Base-by-base conservation (phyloP, 768 basidiomycete genomes). In the Coprinellus micaceus region DNA sequence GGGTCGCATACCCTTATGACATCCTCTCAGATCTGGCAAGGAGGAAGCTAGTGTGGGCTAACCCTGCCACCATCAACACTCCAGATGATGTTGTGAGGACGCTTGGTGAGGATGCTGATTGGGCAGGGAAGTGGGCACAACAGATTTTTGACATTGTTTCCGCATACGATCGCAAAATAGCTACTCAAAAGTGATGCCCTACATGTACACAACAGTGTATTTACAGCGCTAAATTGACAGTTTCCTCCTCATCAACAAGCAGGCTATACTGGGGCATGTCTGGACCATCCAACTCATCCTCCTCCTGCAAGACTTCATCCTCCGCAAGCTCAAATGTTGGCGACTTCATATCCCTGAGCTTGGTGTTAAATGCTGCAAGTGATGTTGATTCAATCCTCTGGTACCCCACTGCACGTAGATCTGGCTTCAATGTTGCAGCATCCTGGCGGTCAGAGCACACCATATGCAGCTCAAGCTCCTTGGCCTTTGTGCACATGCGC, bases 331-430 rank as follows among this genome's bases (percentile, higher is more conserved):
- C 41, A 9, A 44, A 13, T 10, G 21, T 19, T 15, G 13, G 7
- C 41, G 21, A 44, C 11, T 10, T 19, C 9, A 15, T 44, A n/a
- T n/a, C n/a, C n/a, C n/a, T n/a, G 11, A 44, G 21, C 21, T 22
- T 44, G 11, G 41, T 19, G 41, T 44, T 44, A 19, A 44, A 44
- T 6, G 41, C 41, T 7, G 41, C 41, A 22, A 44, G 11, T 13
- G 41, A 44, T 17, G 36, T 9, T 11, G 41, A 7, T 44, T 44
- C 41, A 13, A 44, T 44, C 41, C 19, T 13, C 41, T 44, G 41
- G 10, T 19, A 19, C 11, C 70, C 69, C 0, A 45, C 0, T 2
- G 33, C 25, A 5, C 61, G 44, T 0, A 65, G 47, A 56, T 73
- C 60, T 1, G 60, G 58, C 33, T 60, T 69, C 9, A 37, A 17